A percentile compares a stretch with the other conserved stretches of the same genome.
Conservation (phyloP, 192 early-diverging fungal species). For the Mortierella hygrophila region DNA sequence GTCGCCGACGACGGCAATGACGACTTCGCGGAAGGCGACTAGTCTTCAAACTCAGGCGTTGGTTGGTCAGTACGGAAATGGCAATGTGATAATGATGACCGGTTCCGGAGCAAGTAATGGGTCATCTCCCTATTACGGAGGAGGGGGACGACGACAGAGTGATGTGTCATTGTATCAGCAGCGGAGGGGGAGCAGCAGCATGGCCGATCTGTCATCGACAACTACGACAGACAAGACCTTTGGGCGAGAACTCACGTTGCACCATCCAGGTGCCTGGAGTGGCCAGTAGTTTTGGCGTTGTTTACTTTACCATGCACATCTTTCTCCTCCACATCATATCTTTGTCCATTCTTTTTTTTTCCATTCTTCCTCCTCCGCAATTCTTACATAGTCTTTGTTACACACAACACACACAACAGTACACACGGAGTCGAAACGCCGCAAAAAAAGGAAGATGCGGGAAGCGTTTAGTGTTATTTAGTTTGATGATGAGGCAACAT, state of each 20-base stretch:
- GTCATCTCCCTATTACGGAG: neutral
- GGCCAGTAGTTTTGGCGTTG: neutral
- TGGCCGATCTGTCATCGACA: neutral
- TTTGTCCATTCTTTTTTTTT: neutral
- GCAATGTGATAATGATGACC: neutral
- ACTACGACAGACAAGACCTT: neutral
- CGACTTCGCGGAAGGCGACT: neutral
- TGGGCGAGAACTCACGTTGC: neutral
- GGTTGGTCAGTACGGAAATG: slow-evolving; percentile 5
- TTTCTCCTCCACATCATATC: neutral
- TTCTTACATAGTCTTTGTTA: slow-evolving; percentile 7
- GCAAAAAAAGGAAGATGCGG: neutral
- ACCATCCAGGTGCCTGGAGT: neutral
- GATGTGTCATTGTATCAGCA: neutral
- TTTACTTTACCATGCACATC: neutral
- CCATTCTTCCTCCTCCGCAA: neutral
- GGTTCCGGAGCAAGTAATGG: neutral
- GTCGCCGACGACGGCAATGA: neutral
- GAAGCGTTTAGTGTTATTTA: neutral
- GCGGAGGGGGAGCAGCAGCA: neutral
- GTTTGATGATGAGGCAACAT: too few relatives aligned
- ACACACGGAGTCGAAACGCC: neutral
- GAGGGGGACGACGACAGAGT: neutral
- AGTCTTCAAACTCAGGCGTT: neutral
- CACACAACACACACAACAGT: neutral